Percentiles rank a stretch among this genome's conserved stretches.
Conservation (phyloP, 2,329 filamentous ascomycete genomes). For the Botrytis deweyae region DNA sequence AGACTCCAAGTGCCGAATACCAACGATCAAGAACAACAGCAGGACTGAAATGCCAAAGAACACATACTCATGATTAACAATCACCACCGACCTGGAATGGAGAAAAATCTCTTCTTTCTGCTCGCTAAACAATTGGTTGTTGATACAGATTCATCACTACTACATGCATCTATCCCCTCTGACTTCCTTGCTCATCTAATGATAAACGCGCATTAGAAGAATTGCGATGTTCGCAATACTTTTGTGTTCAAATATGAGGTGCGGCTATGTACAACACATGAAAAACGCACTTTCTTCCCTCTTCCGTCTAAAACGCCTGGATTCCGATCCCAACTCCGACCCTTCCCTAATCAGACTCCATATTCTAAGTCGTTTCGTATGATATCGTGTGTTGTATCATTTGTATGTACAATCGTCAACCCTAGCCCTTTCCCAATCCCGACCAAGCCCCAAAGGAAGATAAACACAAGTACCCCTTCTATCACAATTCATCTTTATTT, state of each 20-base stretch:
- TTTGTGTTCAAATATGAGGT: background rate
- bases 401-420: background rate
- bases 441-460: background rate
- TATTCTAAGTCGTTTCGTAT: background rate
- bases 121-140: background rate
- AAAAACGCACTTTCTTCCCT: background rate
- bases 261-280: background rate
- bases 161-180: background rate
- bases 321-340: background rate
- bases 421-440: background rate
- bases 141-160: background rate
- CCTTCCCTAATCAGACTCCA: background rate
- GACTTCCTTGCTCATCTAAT: background rate
- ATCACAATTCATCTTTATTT: background rate
- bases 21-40: background rate
- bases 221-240: background rate
- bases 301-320: background rate
- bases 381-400: background rate
- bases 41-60: background rate
- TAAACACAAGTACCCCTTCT: background rate
- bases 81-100: background rate
- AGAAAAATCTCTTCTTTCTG: background rate
- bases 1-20: background rate
- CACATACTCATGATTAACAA: background rate
- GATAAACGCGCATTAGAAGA: background rate